A percentile compares a stretch with the other conserved stretches of the same genome.
These are phyloP conservation scores for Hyphopichia pseudoburtonii DNA, from an alignment of 1,139 yeast genomes.

Conservation along the genomic window DNA sequence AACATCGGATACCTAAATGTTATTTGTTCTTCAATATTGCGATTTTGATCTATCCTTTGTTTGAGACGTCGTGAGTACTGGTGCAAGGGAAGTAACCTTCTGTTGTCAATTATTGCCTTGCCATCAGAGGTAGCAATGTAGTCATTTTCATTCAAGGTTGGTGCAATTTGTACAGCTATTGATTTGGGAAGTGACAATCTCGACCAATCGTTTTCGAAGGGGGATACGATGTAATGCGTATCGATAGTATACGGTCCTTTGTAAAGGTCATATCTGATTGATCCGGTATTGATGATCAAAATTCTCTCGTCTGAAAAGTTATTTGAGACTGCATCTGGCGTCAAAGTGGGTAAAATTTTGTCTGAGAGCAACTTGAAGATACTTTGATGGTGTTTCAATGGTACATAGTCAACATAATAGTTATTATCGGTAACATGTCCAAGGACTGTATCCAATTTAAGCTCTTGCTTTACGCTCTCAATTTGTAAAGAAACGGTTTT, in stretches of 20 bases:
- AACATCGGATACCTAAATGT: not conserved
- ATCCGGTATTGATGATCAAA: conserved; percentile 81
- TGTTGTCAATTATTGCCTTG: conserved; percentile 10
- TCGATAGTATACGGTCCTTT: conserved; percentile 84
- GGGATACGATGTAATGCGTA: conserved; percentile 80
- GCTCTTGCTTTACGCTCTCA: conserved; percentile 39
- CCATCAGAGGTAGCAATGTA: conserved; percentile 34
- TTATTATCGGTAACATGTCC: conserved; percentile 64
- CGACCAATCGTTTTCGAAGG: conserved; percentile 81
- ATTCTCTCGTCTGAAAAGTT: conserved; percentile 44
- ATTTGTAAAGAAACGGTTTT: conserved; percentile 46
- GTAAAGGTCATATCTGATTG: conserved; percentile 83
- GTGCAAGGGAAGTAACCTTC: conserved; percentile 26
- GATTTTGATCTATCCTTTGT: not conserved
- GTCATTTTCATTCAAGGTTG: conserved; percentile 48
- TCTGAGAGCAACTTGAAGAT: conserved; percentile 61
- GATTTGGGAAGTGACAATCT: conserved; percentile 52
- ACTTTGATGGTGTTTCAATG: conserved; percentile 59
- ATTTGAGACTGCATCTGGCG: conserved; percentile 11
- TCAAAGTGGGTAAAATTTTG: conserved; percentile 59
- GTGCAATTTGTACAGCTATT: conserved; percentile 49
- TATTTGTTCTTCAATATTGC: not conserved
- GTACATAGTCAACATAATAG: conserved; percentile 70
- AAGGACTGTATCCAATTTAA: conserved; percentile 54
- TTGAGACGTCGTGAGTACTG: conserved; percentile 14